A percentile compares a stretch with the other conserved stretches of the same genome.
Evolutionary conservation across 139 green algal species (phyloP).

Genomic region (Chlamydomonas sp.): DNA sequence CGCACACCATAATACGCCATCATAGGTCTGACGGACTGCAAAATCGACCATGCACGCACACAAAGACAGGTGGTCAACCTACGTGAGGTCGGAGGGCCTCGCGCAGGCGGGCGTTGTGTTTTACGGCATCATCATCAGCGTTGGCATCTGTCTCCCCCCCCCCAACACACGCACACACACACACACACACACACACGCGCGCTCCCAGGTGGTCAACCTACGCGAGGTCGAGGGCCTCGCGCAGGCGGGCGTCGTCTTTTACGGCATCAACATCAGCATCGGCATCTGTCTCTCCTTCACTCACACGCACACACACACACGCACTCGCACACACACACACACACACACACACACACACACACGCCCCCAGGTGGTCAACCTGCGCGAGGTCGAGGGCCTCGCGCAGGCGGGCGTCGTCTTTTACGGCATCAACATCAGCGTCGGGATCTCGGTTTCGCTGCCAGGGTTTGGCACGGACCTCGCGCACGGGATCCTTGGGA

Average conservation of each 20-base stretch:
- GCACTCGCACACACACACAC: no score
- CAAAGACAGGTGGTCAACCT: conserved; percentile 51
- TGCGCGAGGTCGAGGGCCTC: conserved; percentile 41
- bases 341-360: no score
- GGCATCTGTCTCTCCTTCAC: no score
- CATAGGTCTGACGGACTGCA: no score
- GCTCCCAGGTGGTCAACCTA: conserved; percentile 50
- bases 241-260: conserved; percentile 40
- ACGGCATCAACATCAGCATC: conserved; percentile 44
- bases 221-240: conserved; percentile 42
- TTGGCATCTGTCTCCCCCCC: neutral
- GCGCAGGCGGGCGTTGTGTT: conserved; percentile 33
- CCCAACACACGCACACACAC: conserved; percentile 4
- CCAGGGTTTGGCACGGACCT: conserved; percentile 53
- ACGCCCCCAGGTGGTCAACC: conserved; percentile 49
- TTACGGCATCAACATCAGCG: conserved; percentile 43
- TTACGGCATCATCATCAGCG: conserved; percentile 38
- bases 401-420: conserved; percentile 37
- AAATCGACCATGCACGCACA: no score
- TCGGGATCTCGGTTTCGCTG: conserved; percentile 52
- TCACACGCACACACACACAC: no score
- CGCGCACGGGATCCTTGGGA: conserved; percentile 58
- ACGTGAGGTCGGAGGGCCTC: conserved; percentile 35
- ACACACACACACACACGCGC: no score
- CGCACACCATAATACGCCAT: no score